Evolutionary conservation across 1,284 basidiomycete species (phyloP).

Genomic region (Sporisorium reilianum): DNA sequence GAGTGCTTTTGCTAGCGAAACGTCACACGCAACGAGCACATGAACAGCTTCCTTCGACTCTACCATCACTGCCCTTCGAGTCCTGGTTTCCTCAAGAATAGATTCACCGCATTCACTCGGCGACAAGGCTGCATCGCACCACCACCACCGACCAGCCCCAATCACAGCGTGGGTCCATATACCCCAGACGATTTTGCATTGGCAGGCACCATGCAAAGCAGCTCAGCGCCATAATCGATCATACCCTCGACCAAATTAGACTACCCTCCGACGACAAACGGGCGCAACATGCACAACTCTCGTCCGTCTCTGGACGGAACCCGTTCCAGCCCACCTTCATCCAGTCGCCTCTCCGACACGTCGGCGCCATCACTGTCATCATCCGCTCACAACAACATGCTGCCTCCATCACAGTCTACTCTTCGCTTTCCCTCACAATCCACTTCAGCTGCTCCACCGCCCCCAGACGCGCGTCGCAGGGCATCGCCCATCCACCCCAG

Average conservation of each 20-base stretch:
- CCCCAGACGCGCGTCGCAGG: slow-evolving; percentile 25
- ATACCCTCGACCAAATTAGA: neutral
- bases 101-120: neutral
- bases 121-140: neutral
- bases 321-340: slow-evolving; percentile 12
- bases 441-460: slow-evolving; percentile 6
- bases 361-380: slow-evolving; percentile 5
- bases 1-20: slow-evolving; percentile 1
- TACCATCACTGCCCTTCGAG: neutral
- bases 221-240: neutral
- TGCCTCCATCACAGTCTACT: slow-evolving; percentile 35
- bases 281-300: slow-evolving; percentile 16
- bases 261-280: neutral
- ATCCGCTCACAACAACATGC: slow-evolving; percentile 27
- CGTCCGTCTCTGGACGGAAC: slow-evolving; percentile 20
- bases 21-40: slow-evolving; percentile 2
- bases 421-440: slow-evolving; percentile 37
- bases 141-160: neutral
- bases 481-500: slow-evolving; percentile 20
- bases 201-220: neutral
- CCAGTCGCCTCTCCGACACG: slow-evolving; percentile 7
- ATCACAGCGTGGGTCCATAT: neutral
- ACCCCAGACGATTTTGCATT: neutral
- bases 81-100: neutral
- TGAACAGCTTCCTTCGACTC: neutral